Conservation (phyloP, 805 yeast genomes). For the Cyberlindnera xylosilytica region DNA sequence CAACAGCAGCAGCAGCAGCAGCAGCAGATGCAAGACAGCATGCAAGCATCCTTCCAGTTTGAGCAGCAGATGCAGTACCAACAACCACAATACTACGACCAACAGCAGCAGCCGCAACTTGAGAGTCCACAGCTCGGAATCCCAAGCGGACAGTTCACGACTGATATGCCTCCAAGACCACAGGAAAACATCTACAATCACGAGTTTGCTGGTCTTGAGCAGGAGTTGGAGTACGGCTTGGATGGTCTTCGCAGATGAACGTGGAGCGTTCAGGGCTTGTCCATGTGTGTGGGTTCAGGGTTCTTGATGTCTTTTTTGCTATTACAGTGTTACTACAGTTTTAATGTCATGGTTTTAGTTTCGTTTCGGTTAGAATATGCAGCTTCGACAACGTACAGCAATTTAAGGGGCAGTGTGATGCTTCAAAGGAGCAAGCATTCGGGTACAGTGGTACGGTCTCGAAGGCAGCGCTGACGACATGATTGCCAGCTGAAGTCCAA, state of each 20-base stretch:
- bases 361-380: too few relatives aligned
- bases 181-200: slow-evolving; percentile 39
- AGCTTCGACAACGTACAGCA: too few relatives aligned
- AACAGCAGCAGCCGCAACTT: slow-evolving; percentile 14
- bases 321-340: too few relatives aligned
- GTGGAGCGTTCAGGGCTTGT: too few relatives aligned
- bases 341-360: too few relatives aligned
- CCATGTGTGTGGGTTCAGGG: too few relatives aligned
- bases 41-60: slow-evolving; percentile 11
- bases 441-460: too few relatives aligned
- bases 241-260: slow-evolving; percentile 35
- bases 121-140: slow-evolving; percentile 40
- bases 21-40: not conserved
- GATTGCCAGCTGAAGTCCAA: too few relatives aligned
- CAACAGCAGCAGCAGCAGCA: slow-evolving; percentile 10
- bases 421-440: too few relatives aligned
- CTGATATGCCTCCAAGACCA: slow-evolving; percentile 60
- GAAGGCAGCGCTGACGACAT: too few relatives aligned
- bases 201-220: slow-evolving; percentile 47
- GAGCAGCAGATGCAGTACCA: slow-evolving; percentile 12
- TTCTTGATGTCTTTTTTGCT: too few relatives aligned
- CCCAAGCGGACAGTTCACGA: slow-evolving; percentile 42
- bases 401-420: too few relatives aligned
- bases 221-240: slow-evolving; percentile 64
- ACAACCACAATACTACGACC: slow-evolving; percentile 17